Base-by-base conservation (phyloP, 2,329 filamentous ascomycete species). In the Colletotrichum limetticola region DNA sequence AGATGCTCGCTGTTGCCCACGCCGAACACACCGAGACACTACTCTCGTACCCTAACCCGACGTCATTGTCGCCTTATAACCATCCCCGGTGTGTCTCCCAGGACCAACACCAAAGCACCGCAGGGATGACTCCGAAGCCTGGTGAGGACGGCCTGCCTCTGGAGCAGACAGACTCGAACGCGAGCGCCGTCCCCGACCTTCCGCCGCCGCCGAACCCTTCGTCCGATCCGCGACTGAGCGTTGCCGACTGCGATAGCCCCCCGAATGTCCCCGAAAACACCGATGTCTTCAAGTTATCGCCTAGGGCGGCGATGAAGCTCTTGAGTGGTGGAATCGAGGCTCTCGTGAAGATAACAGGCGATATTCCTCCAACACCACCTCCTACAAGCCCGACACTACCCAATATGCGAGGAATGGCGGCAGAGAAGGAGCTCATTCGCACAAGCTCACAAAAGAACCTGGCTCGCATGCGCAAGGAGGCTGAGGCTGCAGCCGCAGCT, bases 351-450 rank as follows among this genome's bases (percentile, higher is more conserved):
- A 86, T 92, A 71, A 94, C 93, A 1, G 93, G 94, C 79, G 94
- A 97, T 78, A 87, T 97, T 14, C 94, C 94, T 26, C 93, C 93
- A 19, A 97, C 92, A n/a, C 94, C 93, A 68, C 92, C 93, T 5
- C 88, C 92, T 2, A 88, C 87, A 66, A 88, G 87, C 28, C 90
- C 90, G 0, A 88, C 87, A 2, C 88, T 91, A n/a, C 91, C 92
- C 26, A 86, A 91, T 79, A 90, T 92, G 89, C 86, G 86, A 74
- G 88, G 86, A 35, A 89, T 92, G 85, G 88, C 91, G 77, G 86
- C 85, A 28, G 91, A 92, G 78, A 92, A 91, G 79, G 87, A 88
- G 69, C 88, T 85, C 64, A 90, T 92, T 69, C 85, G 90, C 53
- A 88, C 87, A 66, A 86, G 89, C 77, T 91, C 89, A 57, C 88